phyloP scores from a whole-genome alignment of 306 rosid genomes.

The Quercus bicolor region DNA sequence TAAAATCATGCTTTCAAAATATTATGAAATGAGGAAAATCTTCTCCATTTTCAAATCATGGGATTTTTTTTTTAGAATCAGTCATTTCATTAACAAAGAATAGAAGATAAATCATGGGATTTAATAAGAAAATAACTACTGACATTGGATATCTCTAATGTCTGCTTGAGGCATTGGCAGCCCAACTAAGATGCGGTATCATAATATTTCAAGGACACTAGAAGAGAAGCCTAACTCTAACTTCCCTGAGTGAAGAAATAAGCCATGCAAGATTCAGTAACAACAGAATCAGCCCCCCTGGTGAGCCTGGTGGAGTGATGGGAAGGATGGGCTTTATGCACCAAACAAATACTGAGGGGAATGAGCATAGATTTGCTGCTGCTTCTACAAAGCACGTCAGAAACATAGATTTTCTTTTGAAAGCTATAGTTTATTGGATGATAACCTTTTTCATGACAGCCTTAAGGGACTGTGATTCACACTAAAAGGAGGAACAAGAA shows the following conservation, averaged over 20 bases:
- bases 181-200: background rate
- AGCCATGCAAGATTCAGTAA: background rate
- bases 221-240: background rate
- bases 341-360: background rate
- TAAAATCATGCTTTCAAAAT: background rate
- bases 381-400: background rate
- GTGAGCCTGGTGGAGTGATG: background rate
- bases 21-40: background rate
- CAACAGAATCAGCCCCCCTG: background rate
- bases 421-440: background rate
- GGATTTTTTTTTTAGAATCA: too few species aligned
- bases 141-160: background rate
- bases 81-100: too few species aligned
- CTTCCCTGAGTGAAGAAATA: background rate
- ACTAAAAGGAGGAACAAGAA: background rate
- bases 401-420: background rate
- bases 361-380: background rate
- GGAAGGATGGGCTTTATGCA: background rate
- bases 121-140: background rate
- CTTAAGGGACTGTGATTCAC: too few species aligned
- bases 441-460: background rate
- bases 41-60: background rate
- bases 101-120: background rate
- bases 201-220: background rate
- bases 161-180: background rate